These are phyloP conservation scores for Sugiyamaella xylanicola DNA, from an alignment of 1,139 yeast genomes.

Conservation along the genomic window DNA sequence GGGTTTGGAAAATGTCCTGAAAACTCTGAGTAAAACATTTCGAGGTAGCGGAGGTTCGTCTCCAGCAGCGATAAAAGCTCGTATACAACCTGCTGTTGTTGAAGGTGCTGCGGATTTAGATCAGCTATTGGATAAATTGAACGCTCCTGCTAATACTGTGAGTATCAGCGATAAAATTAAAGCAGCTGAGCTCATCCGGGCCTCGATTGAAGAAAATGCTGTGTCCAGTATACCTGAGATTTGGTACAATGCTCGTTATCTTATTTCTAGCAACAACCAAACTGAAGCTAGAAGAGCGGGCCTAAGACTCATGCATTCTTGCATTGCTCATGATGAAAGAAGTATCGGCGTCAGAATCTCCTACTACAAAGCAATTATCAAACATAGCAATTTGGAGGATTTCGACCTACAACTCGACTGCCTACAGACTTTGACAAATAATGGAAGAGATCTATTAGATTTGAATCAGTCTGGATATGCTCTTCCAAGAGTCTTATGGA, in stretches of 20 bases:
- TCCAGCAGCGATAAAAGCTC: constrained; percentile 39
- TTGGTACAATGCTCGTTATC: constrained; percentile 69
- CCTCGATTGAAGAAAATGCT: constrained; percentile 54
- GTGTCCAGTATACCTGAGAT: constrained; percentile 68
- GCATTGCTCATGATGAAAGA: constrained; percentile 58
- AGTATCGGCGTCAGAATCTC: constrained; percentile 51
- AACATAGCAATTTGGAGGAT: constrained; percentile 55
- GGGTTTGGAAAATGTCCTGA: constrained; percentile 21
- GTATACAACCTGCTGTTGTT: constrained; percentile 58
- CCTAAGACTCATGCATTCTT: constrained; percentile 54
- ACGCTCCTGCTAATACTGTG: constrained; percentile 38
- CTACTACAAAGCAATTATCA: constrained; percentile 62
- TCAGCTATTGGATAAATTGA: constrained; percentile 48
- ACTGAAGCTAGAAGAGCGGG: constrained; percentile 56
- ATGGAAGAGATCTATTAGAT: constrained; percentile 64
- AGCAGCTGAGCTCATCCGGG: constrained; percentile 56
- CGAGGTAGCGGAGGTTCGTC: constrained; percentile 29
- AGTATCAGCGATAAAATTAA: constrained; percentile 39
- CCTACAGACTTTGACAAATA: constrained; percentile 55
- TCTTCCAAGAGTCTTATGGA: constrained; percentile 47
- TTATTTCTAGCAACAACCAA: constrained; percentile 50
- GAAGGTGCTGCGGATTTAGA: constrained; percentile 62
- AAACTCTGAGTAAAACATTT: constrained; percentile 19
- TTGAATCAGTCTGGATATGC: constrained; percentile 53
- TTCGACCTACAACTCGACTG: constrained; percentile 59